Evolutionary conservation across 2,329 filamentous ascomycete species (phyloP).

Genomic region (Pyricularia pennisetigena): DNA sequence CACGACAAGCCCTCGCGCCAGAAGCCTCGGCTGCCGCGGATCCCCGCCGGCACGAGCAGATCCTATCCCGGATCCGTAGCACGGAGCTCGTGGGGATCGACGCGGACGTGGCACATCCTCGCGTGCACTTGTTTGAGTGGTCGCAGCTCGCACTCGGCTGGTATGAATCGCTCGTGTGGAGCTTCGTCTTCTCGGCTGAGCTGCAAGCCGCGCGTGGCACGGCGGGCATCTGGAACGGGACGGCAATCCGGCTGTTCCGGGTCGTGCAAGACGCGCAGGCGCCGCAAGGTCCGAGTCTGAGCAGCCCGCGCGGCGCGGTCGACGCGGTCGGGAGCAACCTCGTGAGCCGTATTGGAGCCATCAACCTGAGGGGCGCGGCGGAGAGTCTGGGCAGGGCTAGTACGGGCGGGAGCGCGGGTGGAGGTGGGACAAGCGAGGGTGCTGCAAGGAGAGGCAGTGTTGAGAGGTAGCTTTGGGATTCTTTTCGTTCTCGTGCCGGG

Average conservation of each 20-base stretch:
- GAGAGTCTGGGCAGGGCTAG: not conserved
- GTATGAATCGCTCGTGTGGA: conserved; percentile 94
- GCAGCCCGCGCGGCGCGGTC: conserved; percentile 80
- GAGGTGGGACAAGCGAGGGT: not conserved
- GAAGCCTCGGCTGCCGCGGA: conserved; percentile 23
- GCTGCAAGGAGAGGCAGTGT: not conserved
- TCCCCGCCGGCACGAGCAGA: not conserved
- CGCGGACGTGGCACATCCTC: conserved; percentile 49
- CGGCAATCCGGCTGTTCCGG: conserved; percentile 75
- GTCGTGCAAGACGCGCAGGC: conserved; percentile 82
- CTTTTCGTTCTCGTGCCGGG: not conserved
- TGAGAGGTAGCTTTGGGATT: not conserved
- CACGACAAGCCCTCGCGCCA: conserved; percentile 34
- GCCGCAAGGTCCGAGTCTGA: conserved; percentile 62
- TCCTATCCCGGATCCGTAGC: conserved; percentile 43
- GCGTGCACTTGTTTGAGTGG: conserved; percentile 91
- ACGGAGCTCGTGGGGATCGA: conserved; percentile 65
- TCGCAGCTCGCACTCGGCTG: conserved; percentile 81
- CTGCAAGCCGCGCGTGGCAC: conserved; percentile 80
- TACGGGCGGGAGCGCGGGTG: not conserved
- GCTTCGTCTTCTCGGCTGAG: conserved; percentile 83
- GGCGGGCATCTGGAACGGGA: conserved; percentile 91
- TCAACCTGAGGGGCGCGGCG: conserved; percentile 53
- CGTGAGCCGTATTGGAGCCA: conserved; percentile 73
- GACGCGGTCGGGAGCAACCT: conserved; percentile 89